Conservation (phyloP, 352 stramenopile genomes). For the Phytophthora foliorum region DNA sequence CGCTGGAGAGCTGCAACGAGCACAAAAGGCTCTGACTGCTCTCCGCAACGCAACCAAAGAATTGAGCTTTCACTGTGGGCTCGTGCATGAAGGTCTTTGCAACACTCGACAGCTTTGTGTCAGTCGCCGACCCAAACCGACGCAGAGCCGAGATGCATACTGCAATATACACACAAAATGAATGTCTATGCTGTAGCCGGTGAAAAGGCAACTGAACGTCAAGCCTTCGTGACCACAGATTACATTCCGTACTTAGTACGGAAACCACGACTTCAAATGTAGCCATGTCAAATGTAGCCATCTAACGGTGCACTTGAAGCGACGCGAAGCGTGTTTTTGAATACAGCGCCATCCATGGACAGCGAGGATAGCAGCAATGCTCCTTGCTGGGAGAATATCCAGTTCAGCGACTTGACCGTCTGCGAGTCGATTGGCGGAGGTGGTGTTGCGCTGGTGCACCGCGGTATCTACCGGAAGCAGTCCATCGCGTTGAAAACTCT, state of each 20-base stretch:
- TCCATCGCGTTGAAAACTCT: slow-evolving; percentile 92
- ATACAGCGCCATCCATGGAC: slow-evolving; percentile 19
- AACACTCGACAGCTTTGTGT: slow-evolving; percentile 31
- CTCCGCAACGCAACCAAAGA: slow-evolving; percentile 17
- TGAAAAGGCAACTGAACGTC: slow-evolving; percentile 12
- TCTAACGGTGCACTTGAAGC: not conserved
- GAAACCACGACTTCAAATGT: no score
- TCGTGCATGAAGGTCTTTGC: slow-evolving; percentile 41
- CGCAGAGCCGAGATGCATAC: slow-evolving; percentile 31
- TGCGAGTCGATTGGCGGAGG: slow-evolving; percentile 90
- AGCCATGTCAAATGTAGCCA: slow-evolving; percentile 1
- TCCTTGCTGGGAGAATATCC: slow-evolving; percentile 76
- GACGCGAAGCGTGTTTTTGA: not conserved
- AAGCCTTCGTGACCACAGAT: not conserved
- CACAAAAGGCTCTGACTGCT: slow-evolving; percentile 6
- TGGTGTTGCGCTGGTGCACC: slow-evolving; percentile 92
- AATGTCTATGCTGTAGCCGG: not conserved
- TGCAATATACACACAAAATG: not conserved
- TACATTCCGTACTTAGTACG: slow-evolving; percentile 1
- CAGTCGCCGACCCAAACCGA: slow-evolving; percentile 46
- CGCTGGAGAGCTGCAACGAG: slow-evolving; percentile 21
- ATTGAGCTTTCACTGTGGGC: slow-evolving; percentile 45
- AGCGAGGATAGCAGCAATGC: slow-evolving; percentile 23
- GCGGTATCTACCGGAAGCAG: slow-evolving; percentile 75
- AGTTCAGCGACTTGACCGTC: slow-evolving; percentile 83